Evolutionary conservation across 2,329 filamentous ascomycete genomes (phyloP).

Genomic region (Bipolaris gigantea): DNA sequence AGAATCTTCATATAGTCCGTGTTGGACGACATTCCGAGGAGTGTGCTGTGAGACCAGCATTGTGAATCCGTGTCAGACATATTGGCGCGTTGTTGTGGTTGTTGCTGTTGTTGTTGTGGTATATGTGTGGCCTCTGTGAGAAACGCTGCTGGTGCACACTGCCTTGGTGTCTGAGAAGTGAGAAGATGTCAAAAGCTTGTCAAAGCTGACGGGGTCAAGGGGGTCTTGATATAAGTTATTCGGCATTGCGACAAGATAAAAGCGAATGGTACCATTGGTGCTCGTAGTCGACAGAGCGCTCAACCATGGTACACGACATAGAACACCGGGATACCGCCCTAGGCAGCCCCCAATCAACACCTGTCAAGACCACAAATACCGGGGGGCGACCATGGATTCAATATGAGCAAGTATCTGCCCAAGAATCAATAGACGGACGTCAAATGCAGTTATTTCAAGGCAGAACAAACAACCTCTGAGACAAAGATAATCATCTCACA

Average conservation of each 20-base stretch:
- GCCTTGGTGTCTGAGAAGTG: background rate
- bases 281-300: background rate
- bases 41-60: background rate
- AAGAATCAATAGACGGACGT: too few relatives aligned
- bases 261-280: background rate
- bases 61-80: background rate
- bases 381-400: background rate
- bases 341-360: background rate
- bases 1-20: background rate
- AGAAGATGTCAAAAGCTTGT: background rate
- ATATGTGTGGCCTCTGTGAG: background rate
- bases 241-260: background rate
- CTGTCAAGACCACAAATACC: background rate
- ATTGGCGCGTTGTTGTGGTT: background rate
- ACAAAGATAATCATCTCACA: background rate
- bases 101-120: background rate
- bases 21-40: background rate
- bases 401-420: too few relatives aligned
- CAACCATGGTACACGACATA: background rate
- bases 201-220: background rate
- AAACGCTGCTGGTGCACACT: background rate
- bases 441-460: too few relatives aligned
- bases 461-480: background rate
- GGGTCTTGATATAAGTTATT: background rate
- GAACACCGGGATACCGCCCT: background rate